Evolutionary conservation across 108 stramenopile genomes (phyloP).

Genomic region (Nitzschia sp.): DNA sequence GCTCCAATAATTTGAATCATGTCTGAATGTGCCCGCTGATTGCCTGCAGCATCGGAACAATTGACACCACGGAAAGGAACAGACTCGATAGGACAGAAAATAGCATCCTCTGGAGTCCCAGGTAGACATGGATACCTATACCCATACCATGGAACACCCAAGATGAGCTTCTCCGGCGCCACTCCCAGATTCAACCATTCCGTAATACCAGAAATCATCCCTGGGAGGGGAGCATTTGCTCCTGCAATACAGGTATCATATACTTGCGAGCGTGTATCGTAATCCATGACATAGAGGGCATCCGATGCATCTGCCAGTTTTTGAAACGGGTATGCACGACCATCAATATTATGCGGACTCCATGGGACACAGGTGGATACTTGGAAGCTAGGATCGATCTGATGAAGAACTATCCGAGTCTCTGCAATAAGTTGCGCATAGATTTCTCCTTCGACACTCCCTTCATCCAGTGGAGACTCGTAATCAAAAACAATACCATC

Average conservation of each 20-base stretch:
- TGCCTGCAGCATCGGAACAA: constrained; percentile 55
- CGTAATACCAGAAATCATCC: constrained; percentile 28
- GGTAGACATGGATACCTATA: constrained; percentile 48
- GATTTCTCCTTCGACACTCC: constrained; percentile 11
- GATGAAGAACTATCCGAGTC: constrained; percentile 39
- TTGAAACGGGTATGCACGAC: constrained; percentile 39
- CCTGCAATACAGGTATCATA: constrained; percentile 44
- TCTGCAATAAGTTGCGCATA: constrained; percentile 37
- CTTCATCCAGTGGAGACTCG: constrained; percentile 22
- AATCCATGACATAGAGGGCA: constrained; percentile 55
- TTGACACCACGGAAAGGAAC: constrained; percentile 60
- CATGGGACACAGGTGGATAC: constrained; percentile 49
- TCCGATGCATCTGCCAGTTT: constrained; percentile 47
- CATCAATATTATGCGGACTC: constrained; percentile 51
- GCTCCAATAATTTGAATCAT: constrained; percentile 3
- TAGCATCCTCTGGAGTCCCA: constrained; percentile 19
- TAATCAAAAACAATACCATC: constrained; percentile 54
- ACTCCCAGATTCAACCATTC: constrained; percentile 39
- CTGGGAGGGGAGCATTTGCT: constrained; percentile 50
- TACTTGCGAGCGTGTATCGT: constrained; percentile 54
- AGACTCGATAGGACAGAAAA: constrained; percentile 33
- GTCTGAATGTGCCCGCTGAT: constrained; percentile 14
- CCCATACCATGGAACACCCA: constrained; percentile 64
- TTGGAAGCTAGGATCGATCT: constrained; percentile 31
- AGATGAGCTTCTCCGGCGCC: constrained; percentile 32